Evolutionary conservation across 768 basidiomycete species (phyloP).

Genomic region (Wakefieldia striispora): DNA sequence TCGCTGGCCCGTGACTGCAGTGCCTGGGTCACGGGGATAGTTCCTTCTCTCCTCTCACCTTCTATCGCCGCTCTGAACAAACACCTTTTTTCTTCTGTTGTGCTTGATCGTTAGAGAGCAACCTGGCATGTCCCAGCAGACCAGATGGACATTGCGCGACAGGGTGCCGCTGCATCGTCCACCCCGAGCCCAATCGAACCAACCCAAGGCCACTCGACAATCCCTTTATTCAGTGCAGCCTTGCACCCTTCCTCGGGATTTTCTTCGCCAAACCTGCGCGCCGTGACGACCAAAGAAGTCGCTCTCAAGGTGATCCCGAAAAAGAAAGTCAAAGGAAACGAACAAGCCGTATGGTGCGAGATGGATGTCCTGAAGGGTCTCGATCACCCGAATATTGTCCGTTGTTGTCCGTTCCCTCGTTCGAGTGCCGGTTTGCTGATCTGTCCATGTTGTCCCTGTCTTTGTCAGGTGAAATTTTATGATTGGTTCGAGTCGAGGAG

Average conservation of each 20-base stretch:
- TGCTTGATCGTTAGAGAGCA: slow-evolving; percentile 46
- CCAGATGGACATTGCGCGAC: slow-evolving; percentile 52
- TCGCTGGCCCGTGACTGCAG: neutral
- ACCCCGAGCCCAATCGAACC: slow-evolving; percentile 18
- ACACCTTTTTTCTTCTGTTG: slow-evolving; percentile 1
- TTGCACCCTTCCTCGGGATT: slow-evolving; percentile 20
- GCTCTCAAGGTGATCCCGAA: slow-evolving; percentile 91
- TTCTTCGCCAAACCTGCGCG: slow-evolving; percentile 25
- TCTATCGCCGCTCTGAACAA: neutral
- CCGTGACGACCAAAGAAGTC: slow-evolving; percentile 61
- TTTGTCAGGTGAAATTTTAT: slow-evolving; percentile 84
- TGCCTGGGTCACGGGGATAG: neutral
- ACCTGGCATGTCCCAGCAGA: slow-evolving; percentile 76
- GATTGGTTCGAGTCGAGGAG: slow-evolving; percentile 94
- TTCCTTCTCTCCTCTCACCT: slow-evolving; percentile 1
- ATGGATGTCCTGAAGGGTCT: slow-evolving; percentile 90
- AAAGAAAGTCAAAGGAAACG: slow-evolving; percentile 93
- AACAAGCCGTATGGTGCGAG: slow-evolving; percentile 85
- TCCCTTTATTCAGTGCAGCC: slow-evolving; percentile 29
- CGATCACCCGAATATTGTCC: slow-evolving; percentile 88
- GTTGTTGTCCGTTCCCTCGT: slow-evolving; percentile 20
- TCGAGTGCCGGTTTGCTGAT: neutral
- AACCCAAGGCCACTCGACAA: slow-evolving; percentile 21
- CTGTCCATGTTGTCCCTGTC: neutral
- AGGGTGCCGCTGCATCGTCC: slow-evolving; percentile 50